Conservation (phyloP, 2,329 filamentous ascomycete genomes). For the Stemphylium vesicarium region DNA sequence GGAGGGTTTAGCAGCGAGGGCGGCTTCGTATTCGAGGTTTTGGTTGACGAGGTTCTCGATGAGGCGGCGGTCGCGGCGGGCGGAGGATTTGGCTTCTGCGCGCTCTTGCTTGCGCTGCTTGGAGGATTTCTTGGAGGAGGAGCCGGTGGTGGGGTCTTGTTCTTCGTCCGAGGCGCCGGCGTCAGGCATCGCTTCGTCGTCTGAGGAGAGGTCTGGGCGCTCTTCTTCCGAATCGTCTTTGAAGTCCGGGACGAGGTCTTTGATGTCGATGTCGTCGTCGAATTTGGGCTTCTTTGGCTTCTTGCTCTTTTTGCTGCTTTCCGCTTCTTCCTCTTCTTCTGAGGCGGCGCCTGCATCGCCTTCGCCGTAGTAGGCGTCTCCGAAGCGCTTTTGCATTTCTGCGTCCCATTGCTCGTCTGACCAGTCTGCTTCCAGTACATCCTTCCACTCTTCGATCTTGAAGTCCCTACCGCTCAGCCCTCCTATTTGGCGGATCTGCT, state of each 20-base stretch:
- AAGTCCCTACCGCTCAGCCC: slow-evolving; percentile 72
- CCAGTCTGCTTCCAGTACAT: slow-evolving; percentile 85
- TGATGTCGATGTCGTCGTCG: slow-evolving; percentile 98
- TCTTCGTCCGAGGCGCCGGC: slow-evolving; percentile 52
- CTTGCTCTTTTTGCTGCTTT: slow-evolving; percentile 50
- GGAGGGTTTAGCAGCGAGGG: slow-evolving; percentile 57
- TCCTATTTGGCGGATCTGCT: slow-evolving; percentile 87
- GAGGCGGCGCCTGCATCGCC: slow-evolving; percentile 55
- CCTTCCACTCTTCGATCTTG: slow-evolving; percentile 80
- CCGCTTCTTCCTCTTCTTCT: slow-evolving; percentile 27
- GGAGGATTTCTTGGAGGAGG: slow-evolving; percentile 46
- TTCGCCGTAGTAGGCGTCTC: slow-evolving; percentile 86
- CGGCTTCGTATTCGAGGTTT: slow-evolving; percentile 75
- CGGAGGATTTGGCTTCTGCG: slow-evolving; percentile 69
- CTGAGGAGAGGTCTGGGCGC: slow-evolving; percentile 72
- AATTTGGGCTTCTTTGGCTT: slow-evolving; percentile 84
- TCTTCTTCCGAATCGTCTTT: slow-evolving; percentile 73
- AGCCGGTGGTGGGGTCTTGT: neutral
- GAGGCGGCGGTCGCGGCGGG: slow-evolving; percentile 80
- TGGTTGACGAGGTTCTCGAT: slow-evolving; percentile 87
- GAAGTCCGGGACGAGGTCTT: slow-evolving; percentile 87
- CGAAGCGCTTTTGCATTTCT: slow-evolving; percentile 88
- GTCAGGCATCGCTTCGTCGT: slow-evolving; percentile 51
- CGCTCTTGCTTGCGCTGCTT: slow-evolving; percentile 57
- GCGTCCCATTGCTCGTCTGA: slow-evolving; percentile 88